phyloP scores from a whole-genome alignment of 306 rosid genomes.

The Gastrolobium bilobum region DNA sequence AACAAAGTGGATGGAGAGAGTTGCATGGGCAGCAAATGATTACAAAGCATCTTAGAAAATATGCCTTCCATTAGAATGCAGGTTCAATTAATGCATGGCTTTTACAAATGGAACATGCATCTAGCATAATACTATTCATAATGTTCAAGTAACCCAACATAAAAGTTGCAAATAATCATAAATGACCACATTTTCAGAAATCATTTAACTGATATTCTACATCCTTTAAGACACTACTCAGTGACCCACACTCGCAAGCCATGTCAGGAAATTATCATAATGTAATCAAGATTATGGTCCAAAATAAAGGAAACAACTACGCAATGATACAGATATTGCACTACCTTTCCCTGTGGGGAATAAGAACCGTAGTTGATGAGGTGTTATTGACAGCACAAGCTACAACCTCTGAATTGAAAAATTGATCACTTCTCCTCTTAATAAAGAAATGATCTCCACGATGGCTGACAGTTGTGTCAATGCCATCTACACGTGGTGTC shows the following conservation, averaged over 20 bases:
- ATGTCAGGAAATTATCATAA: conserved; percentile 17
- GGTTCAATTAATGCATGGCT: conserved; percentile 25
- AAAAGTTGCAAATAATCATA: conserved; percentile 17
- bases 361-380: conserved; percentile 71
- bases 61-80: conserved; percentile 16
- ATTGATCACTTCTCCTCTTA: conserved; percentile 71
- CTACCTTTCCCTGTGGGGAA: conserved; percentile 95
- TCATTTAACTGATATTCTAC: conserved; percentile 18
- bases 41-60: conserved; percentile 1
- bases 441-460: conserved; percentile 89
- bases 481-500: conserved; percentile 83
- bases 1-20: background rate
- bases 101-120: conserved; percentile 11
- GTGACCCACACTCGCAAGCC: conserved; percentile 35
- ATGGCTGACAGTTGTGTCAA: conserved; percentile 82
- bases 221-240: conserved; percentile 16
- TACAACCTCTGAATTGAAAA: conserved; percentile 87
- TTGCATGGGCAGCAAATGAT: background rate
- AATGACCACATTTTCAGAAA: conserved; percentile 17
- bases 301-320: conserved; percentile 35
- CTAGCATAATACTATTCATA: conserved; percentile 16
- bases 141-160: conserved; percentile 19
- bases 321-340: conserved; percentile 18
- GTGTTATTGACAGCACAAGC: conserved; percentile 76
- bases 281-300: conserved; percentile 18